phyloP scores from a whole-genome alignment of 1,139 yeast genomes.

The Nakaseomyces nivariensis region DNA sequence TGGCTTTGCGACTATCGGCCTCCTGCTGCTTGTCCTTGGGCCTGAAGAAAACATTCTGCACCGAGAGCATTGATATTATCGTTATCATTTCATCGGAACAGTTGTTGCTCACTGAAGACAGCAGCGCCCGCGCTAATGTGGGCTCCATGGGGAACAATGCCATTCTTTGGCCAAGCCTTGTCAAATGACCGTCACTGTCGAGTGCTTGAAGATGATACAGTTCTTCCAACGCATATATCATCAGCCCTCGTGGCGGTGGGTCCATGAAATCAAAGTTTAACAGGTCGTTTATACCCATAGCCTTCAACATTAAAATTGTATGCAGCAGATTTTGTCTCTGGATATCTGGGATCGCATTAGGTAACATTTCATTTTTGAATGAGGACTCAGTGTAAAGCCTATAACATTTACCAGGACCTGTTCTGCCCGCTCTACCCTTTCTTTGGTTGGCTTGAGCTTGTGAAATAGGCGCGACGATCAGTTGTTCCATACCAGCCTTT shows the following conservation, averaged over 20 bases:
- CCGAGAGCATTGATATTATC: constrained; percentile 86
- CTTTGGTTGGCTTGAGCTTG: constrained; percentile 93
- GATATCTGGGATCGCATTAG: constrained; percentile 83
- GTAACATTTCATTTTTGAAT: constrained; percentile 73
- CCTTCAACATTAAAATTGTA: constrained; percentile 81
- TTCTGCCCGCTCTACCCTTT: constrained; percentile 96
- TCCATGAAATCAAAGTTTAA: constrained; percentile 86
- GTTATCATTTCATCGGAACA: constrained; percentile 80
- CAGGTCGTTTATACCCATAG: constrained; percentile 86
- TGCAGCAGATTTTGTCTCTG: constrained; percentile 82
- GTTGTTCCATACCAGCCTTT: constrained; percentile 78
- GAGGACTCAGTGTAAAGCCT: constrained; percentile 84
- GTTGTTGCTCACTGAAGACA: constrained; percentile 59
- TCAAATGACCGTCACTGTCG: constrained; percentile 63
- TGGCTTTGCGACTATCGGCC: constrained; percentile 70
- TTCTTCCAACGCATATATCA: constrained; percentile 75
- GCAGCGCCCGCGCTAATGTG: constrained; percentile 68
- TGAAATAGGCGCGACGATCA: constrained; percentile 79
- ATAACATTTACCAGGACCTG: constrained; percentile 93
- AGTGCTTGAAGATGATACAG: constrained; percentile 74
- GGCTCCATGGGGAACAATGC: constrained; percentile 97
- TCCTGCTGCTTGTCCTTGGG: constrained; percentile 69
- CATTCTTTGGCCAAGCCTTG: constrained; percentile 70
- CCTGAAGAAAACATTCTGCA: constrained; percentile 73
- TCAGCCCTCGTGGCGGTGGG: constrained; percentile 72